phyloP scores from a whole-genome alignment of 1,284 basidiomycete species.

The Apiotrichum siamense region DNA sequence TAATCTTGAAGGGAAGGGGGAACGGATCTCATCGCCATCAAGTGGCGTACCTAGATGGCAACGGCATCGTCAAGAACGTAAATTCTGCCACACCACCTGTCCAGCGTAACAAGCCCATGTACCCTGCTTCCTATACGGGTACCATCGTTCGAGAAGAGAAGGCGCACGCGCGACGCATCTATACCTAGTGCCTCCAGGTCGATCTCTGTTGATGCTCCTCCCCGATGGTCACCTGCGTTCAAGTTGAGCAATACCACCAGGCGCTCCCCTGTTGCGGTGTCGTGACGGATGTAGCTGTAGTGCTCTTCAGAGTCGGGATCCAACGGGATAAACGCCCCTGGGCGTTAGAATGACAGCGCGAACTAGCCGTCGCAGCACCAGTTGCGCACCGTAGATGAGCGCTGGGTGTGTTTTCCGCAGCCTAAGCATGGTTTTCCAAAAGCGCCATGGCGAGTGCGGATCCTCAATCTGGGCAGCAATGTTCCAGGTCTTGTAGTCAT shows the following conservation, averaged over 20 bases:
- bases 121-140: slow-evolving; percentile 14
- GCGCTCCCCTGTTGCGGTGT: slow-evolving; percentile 20
- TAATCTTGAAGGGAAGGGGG: no score
- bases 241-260: slow-evolving; percentile 41
- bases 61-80: slow-evolving; percentile 19
- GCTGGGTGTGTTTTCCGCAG: slow-evolving; percentile 53
- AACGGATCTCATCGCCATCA: no score
- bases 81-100: slow-evolving; percentile 26
- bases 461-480: slow-evolving; percentile 53
- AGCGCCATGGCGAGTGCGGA: slow-evolving; percentile 54
- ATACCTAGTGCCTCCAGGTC: slow-evolving; percentile 12
- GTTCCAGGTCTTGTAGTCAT: slow-evolving; percentile 62
- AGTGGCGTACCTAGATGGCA: neutral
- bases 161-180: slow-evolving; percentile 18
- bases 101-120: slow-evolving; percentile 15
- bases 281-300: slow-evolving; percentile 42
- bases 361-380: slow-evolving; percentile 1
- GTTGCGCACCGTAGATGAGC: slow-evolving; percentile 40
- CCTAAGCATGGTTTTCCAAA: slow-evolving; percentile 56
- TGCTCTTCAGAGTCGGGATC: slow-evolving; percentile 36
- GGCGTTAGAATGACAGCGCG: slow-evolving; percentile 1
- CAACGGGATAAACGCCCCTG: slow-evolving; percentile 33
- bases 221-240: slow-evolving; percentile 17
- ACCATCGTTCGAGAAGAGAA: slow-evolving; percentile 26
- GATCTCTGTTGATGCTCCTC: slow-evolving; percentile 11